Conservation (phyloP, 345 rosid genomes). For the Garcia nutans region DNA sequence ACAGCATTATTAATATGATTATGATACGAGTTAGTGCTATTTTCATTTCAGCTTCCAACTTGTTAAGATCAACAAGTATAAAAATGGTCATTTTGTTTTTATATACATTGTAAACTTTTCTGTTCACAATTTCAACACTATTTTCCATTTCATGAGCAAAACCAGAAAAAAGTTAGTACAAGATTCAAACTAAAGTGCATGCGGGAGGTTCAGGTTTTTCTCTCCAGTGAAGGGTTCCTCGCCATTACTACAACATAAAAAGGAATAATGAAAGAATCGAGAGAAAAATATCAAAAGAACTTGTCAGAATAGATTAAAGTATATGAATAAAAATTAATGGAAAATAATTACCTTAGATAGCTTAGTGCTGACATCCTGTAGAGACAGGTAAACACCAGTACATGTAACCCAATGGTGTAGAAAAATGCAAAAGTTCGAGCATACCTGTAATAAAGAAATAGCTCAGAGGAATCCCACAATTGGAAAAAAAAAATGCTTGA, state of each 20-base stretch:
- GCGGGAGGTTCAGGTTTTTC: slow-evolving; percentile 63
- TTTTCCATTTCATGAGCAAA: slow-evolving; percentile 5
- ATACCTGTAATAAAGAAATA: slow-evolving; percentile 47
- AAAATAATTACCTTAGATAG: slow-evolving; percentile 58
- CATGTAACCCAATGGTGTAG: slow-evolving; percentile 85
- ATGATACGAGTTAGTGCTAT: no score
- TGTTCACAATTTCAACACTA: slow-evolving; percentile 6
- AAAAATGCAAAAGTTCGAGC: slow-evolving; percentile 92
- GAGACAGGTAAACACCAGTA: slow-evolving; percentile 87
- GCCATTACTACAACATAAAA: slow-evolving; percentile 55
- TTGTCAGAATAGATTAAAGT: not conserved
- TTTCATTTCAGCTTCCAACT: slow-evolving; percentile 10
- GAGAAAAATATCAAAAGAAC: not conserved
- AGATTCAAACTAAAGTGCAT: slow-evolving; percentile 42
- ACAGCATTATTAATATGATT: no score
- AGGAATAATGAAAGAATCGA: not conserved
- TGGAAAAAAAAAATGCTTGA: not conserved
- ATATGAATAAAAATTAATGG: not conserved
- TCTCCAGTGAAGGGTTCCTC: slow-evolving; percentile 55
- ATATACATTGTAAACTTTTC: slow-evolving; percentile 25
- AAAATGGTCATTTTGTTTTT: not conserved
- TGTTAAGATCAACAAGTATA: not conserved
- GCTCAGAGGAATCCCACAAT: no score
- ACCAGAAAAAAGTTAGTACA: slow-evolving; percentile 4
- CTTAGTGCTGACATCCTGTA: slow-evolving; percentile 96